These are phyloP conservation scores for Novymonas esmeraldas DNA, from an alignment of 208 protist species.

Conservation along the genomic window DNA sequence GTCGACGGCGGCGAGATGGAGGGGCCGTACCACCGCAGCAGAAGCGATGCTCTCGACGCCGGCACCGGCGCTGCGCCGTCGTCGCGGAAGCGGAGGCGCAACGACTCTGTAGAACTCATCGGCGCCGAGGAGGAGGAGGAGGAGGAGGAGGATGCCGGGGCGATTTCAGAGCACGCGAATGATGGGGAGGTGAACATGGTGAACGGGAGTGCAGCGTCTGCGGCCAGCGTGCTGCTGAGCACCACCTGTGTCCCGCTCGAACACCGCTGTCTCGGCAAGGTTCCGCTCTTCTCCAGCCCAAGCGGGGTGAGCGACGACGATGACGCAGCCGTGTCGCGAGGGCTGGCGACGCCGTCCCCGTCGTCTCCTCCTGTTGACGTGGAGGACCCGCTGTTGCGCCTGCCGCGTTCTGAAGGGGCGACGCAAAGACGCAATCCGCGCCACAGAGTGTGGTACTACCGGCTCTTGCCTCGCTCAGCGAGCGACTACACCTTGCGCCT, in stretches of 20 bases:
- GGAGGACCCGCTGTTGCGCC: conserved; percentile 20
- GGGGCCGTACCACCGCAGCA: not conserved
- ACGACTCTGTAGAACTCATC: conserved; percentile 4
- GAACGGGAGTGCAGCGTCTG: not conserved
- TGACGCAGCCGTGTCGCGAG: too few relatives aligned
- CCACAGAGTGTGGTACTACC: conserved; percentile 25
- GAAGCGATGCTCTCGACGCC: not conserved
- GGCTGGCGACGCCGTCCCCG: not conserved
- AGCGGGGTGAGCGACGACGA: too few relatives aligned
- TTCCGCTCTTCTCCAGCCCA: conserved; percentile 4
- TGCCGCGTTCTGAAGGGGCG: conserved; percentile 21
- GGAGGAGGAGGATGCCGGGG: not conserved
- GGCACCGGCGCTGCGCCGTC: not conserved
- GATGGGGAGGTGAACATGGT: not conserved
- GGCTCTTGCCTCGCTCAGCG: conserved; percentile 7
- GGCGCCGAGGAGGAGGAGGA: conserved; percentile 5
- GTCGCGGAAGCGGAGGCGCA: not conserved
- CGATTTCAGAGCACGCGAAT: not conserved
- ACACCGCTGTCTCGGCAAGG: conserved; percentile 8
- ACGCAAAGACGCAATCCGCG: conserved; percentile 2
- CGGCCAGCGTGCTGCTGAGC: too few relatives aligned
- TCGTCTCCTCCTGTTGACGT: not conserved
- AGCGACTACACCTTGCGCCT: conserved; percentile 17
- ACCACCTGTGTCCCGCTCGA: conserved; percentile 10
- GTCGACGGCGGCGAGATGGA: not conserved